Percentiles rank a stretch among this genome's conserved stretches.
phyloP scores from a whole-genome alignment of 179 eudicot genomes.

The Nepenthes alata region DNA sequence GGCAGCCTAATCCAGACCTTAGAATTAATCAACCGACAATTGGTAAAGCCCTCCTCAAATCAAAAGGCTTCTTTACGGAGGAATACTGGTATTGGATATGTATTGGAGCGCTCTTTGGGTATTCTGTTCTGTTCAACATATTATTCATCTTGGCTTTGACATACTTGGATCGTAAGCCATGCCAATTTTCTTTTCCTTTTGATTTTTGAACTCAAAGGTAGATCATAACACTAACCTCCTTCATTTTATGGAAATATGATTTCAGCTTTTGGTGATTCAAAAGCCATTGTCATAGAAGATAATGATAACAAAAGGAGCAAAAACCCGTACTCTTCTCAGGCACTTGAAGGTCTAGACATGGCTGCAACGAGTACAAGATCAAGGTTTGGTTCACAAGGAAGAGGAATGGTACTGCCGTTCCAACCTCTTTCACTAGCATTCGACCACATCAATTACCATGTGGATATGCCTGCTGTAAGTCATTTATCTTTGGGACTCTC shows the following conservation, averaged over 20 bases:
- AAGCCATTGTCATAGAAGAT: slow-evolving; percentile 24
- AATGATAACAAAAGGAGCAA: slow-evolving; percentile 17
- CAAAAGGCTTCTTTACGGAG: slow-evolving; percentile 45
- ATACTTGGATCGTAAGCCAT: slow-evolving; percentile 50
- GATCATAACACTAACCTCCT: neutral
- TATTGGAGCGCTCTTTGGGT: slow-evolving; percentile 55
- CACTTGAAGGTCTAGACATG: slow-evolving; percentile 11
- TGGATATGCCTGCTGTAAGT: slow-evolving; percentile 84
- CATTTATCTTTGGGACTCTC: neutral
- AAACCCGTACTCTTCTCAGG: slow-evolving; percentile 1
- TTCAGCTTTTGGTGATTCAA: slow-evolving; percentile 50
- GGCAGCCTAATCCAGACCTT: slow-evolving; percentile 47
- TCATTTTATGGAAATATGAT: neutral
- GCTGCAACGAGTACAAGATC: neutral
- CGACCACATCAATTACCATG: slow-evolving; percentile 62
- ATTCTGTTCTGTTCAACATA: slow-evolving; percentile 53
- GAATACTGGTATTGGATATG: slow-evolving; percentile 55
- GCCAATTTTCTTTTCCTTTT: no score
- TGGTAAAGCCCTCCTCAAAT: slow-evolving; percentile 50
- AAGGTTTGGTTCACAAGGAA: slow-evolving; percentile 10
- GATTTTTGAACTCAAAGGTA: no score
- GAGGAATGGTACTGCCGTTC: slow-evolving; percentile 79
- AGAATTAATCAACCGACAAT: slow-evolving; percentile 45
- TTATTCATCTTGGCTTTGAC: slow-evolving; percentile 42
- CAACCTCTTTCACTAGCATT: slow-evolving; percentile 68